A percentile compares a stretch with the other conserved stretches of the same genome.
phyloP scores from a whole-genome alignment of 2,329 filamentous ascomycete species.

The Intubia oerlemansii region DNA sequence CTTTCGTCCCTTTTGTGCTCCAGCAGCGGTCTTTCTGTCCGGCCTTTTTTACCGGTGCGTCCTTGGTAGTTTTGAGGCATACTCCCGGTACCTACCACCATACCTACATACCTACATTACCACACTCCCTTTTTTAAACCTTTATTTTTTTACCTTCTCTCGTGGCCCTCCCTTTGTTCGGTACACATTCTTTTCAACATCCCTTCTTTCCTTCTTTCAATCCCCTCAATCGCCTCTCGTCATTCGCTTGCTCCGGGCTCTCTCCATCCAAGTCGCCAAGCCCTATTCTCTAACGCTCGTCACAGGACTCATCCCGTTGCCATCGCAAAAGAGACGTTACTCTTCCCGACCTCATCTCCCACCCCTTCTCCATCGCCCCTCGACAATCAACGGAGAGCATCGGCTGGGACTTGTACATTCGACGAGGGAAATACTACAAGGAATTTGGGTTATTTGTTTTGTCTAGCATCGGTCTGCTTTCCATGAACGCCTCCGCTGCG shows the following conservation, averaged over 20 bases:
- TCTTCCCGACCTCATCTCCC: no score
- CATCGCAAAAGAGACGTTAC: no score
- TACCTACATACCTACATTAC: no score
- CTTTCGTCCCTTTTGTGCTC: slow-evolving; percentile 3
- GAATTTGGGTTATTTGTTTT: slow-evolving; percentile 1
- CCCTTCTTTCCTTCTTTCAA: slow-evolving; percentile 4
- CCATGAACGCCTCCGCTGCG: slow-evolving; percentile 9
- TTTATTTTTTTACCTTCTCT: slow-evolving; percentile 1
- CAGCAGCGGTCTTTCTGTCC: background rate
- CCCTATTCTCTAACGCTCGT: background rate
- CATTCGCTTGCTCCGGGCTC: slow-evolving; percentile 2
- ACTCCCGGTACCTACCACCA: no score
- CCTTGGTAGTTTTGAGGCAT: background rate
- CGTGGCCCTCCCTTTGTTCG: background rate
- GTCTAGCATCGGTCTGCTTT: slow-evolving; percentile 3
- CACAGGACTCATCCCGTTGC: slow-evolving; percentile 1
- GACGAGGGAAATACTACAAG: background rate
- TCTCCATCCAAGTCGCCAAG: background rate
- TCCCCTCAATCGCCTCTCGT: slow-evolving; percentile 1
- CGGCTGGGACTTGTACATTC: no score
- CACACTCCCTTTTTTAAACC: slow-evolving; percentile 1
- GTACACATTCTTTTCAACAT: slow-evolving; percentile 1
- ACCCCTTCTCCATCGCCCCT: no score
- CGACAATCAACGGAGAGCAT: no score
- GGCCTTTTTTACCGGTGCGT: background rate